Percentiles rank a stretch among this genome's conserved stretches.
Conservation (phyloP, 345 rosid genomes). For the Zanthoxylum bungeanum region DNA sequence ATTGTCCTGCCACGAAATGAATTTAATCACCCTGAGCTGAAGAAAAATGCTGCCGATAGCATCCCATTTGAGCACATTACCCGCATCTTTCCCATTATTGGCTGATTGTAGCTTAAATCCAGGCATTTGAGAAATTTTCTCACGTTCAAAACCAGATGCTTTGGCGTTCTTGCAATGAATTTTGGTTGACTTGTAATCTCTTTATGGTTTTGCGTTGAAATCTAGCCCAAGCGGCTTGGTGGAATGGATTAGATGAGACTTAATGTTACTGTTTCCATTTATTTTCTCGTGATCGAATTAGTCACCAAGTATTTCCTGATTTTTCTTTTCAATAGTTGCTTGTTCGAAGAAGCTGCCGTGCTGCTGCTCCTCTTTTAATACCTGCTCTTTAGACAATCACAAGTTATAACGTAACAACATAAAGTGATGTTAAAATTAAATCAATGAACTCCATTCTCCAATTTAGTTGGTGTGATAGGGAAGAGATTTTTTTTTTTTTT, state of each 20-base stretch:
- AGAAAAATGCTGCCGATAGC: constrained; percentile 63
- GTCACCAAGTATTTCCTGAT: background rate
- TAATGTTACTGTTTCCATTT: background rate
- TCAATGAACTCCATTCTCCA: background rate
- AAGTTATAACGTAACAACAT: too few relatives aligned
- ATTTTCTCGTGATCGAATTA: background rate
- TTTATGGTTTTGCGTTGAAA: constrained; percentile 1
- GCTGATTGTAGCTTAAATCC: constrained; percentile 29
- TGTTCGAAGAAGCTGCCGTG: background rate
- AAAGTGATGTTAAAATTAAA: background rate
- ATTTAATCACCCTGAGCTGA: constrained; percentile 83
- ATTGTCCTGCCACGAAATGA: constrained; percentile 59
- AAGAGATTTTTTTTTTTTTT: too few relatives aligned
- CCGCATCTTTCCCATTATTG: constrained; percentile 90
- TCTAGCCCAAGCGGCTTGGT: background rate
- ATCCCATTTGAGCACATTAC: constrained; percentile 82
- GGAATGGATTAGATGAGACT: background rate
- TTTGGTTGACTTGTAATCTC: constrained; percentile 1
- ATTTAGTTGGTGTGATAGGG: background rate
- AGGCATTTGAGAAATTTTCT: background rate
- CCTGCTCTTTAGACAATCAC: background rate
- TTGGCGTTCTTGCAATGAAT: background rate
- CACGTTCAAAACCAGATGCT: background rate
- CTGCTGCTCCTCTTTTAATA: background rate
- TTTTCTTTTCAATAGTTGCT: background rate